Evolutionary conservation across 192 early-diverging fungal genomes (phyloP).

Genomic region (Coemansia sp.): DNA sequence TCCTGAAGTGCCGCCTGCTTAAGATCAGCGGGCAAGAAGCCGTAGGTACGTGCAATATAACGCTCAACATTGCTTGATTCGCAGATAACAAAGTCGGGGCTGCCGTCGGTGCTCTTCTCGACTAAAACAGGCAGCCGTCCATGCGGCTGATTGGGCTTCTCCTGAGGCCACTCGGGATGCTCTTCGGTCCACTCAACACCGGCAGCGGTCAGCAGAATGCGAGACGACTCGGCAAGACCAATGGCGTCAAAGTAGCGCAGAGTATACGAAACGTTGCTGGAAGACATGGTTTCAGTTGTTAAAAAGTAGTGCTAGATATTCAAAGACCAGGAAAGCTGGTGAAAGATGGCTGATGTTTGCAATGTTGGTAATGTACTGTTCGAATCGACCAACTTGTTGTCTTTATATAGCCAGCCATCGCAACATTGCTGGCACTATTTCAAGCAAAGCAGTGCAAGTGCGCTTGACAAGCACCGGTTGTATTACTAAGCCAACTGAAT

Average conservation of each 20-base stretch:
- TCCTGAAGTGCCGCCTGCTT: constrained; percentile 34
- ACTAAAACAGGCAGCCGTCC: constrained; percentile 33
- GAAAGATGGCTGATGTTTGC: background rate
- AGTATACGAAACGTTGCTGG: constrained; percentile 11
- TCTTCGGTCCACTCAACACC: constrained; percentile 39
- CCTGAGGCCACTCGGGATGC: constrained; percentile 26
- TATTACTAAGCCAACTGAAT: too few relatives aligned
- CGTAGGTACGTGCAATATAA: constrained; percentile 52
- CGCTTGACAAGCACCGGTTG: too few relatives aligned
- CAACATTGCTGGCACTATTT: too few relatives aligned
- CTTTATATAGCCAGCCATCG: too few relatives aligned
- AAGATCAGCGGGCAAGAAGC: constrained; percentile 24
- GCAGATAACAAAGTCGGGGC: too few relatives aligned
- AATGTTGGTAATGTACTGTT: too few relatives aligned
- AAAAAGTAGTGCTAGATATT: background rate
- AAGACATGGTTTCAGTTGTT: background rate
- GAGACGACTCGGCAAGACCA: constrained; percentile 21
- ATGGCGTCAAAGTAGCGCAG: constrained; percentile 28
- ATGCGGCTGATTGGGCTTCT: constrained; percentile 26
- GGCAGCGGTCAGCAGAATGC: constrained; percentile 38
- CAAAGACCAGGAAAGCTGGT: background rate
- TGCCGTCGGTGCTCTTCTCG: constrained; percentile 19
- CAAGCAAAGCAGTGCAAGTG: too few relatives aligned
- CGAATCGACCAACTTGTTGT: too few relatives aligned
- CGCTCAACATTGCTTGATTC: constrained; percentile 43